Evolutionary conservation across 169 alveolate species (phyloP), one percentile per base, ranked within the genome.

Genomic region (Perkinsus olseni): DNA sequence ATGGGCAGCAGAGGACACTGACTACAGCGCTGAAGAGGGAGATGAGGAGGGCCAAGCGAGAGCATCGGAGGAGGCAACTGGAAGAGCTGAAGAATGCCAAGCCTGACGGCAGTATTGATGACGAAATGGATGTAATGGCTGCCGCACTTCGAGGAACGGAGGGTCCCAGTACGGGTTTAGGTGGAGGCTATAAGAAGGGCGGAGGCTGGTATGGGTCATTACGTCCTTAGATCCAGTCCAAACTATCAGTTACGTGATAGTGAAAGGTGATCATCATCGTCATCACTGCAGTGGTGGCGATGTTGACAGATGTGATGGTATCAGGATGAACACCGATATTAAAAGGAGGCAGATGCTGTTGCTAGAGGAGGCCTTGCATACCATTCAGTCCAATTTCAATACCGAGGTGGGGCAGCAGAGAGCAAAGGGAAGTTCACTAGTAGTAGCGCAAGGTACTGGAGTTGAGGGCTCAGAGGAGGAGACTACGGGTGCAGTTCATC

Each of bases 321-420:
- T 45, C 17, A 45, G 98, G 95, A 97, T 97, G 94, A 98, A 97
- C 93, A 97, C 97, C 36, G 94, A 96, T 45, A 96, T 97, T 94
- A 97, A 98, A 94, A 95, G 98, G 92, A 94, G 97, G 92, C 97
- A 97, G 93, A 98, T 98, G 98, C 97, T 97, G 91, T 95, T 97
- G 91, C 96, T 97, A 48, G 97, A 97, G 95, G 98, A 97, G 93
- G 94, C 97, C 34, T 95, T 97, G 74, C 97, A 96, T 93, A 97
- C 97, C 91, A 96, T 96, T 91, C 97, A 97, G 95, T 96, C 95
- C 38, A 97, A 97, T 74, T 96, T 97, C 92, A 97, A 97, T 93
- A 93, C 94, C 38, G 94, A 96, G 94, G 94, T 96, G 97, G 91
- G 94, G 96, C 13, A 94, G 96, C 94, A 97, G 97, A 94, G 93